Evolutionary conservation across 2,329 filamentous ascomycete species (phyloP), one percentile per base, ranked within the genome.

Genomic region (Aaosphaeria arxii): DNA sequence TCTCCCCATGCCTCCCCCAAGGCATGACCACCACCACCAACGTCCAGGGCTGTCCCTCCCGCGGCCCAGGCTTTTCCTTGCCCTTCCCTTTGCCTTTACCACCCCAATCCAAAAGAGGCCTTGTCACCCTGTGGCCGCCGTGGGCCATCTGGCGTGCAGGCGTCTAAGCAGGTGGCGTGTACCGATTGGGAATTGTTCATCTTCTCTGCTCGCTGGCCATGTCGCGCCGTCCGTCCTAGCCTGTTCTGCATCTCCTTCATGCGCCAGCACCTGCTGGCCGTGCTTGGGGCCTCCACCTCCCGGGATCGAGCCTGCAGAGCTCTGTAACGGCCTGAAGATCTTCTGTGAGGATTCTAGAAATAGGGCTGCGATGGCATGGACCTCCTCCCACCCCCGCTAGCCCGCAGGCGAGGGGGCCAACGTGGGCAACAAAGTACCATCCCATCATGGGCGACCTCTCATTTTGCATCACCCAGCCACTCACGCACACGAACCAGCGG

Each of bases 321-420:
- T 48, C 57, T 69, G 60, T 59, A 70, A 71, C 69, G 65, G 67
- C 56, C 58, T 67, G 67, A 66, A 70, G 68, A 71, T 71, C 67
- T 71, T 67, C 64, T 64, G 56, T 61, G 57, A 60, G 62, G 60
- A 56, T 71, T 71, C 69, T 71, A 67, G 69, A 72, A 71, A 69
- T 67, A 68, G 64, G 63, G 50, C 61, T 57, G 56, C 59, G 48
- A 52, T 63, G 58, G 60, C 59, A 63, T 57, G 58, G 63, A 53
- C 63, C 58, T 54, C 42, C 43, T 40, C 29, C 35, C 53, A 49
- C 48, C 55, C 58, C 51, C 59, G 57, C 54, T 52, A 44, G 53
- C 52, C 55, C 46, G 50, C 49, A 48, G 57, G 58, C 60, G 52
- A 59, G 60, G 58, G 56, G 61, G 59, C 53, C 52, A 50, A 24